phyloP scores from a whole-genome alignment of 192 early-diverging fungal species.

The Kickxella alabastrina region DNA sequence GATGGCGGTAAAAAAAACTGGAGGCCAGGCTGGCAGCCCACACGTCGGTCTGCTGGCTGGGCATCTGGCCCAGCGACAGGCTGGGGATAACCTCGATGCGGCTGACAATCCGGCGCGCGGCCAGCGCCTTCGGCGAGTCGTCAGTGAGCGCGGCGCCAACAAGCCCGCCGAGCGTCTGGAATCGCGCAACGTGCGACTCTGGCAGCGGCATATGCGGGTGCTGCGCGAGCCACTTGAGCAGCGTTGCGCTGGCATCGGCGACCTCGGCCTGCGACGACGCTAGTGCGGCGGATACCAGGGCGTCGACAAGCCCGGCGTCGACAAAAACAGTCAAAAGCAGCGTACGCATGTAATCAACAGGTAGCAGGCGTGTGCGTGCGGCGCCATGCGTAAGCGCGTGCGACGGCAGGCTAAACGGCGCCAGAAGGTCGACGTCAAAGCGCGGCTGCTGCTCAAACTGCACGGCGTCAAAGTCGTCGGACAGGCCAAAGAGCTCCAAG shows the following conservation, averaged over 20 bases:
- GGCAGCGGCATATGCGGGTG: slow-evolving; percentile 49
- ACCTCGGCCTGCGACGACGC: slow-evolving; percentile 31
- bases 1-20: slow-evolving; percentile 33
- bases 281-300: slow-evolving; percentile 32
- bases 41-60: slow-evolving; percentile 43
- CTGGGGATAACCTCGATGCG: slow-evolving; percentile 47
- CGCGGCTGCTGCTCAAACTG: slow-evolving; percentile 51
- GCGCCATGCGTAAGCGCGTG: slow-evolving; percentile 32
- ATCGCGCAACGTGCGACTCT: slow-evolving; percentile 25
- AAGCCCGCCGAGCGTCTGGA: slow-evolving; percentile 35
- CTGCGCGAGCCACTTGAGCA: slow-evolving; percentile 50
- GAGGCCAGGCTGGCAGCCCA: slow-evolving; percentile 46
- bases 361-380: slow-evolving; percentile 33
- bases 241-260: slow-evolving; percentile 44
- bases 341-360: slow-evolving; percentile 47
- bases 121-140: slow-evolving; percentile 4
- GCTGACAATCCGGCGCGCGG: slow-evolving; percentile 31
- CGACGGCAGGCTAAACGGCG: slow-evolving; percentile 33
- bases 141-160: slow-evolving; percentile 28
- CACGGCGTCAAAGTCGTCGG: slow-evolving; percentile 43
- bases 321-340: slow-evolving; percentile 49
- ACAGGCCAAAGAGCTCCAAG: slow-evolving; percentile 48
- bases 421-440: slow-evolving; percentile 45
- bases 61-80: slow-evolving; percentile 43
- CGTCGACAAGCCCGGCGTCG: slow-evolving; percentile 51